A percentile compares a stretch with the other conserved stretches of the same genome.
Conservation (phyloP, 2,329 filamentous ascomycete species). For the Exophiala calicioides region DNA sequence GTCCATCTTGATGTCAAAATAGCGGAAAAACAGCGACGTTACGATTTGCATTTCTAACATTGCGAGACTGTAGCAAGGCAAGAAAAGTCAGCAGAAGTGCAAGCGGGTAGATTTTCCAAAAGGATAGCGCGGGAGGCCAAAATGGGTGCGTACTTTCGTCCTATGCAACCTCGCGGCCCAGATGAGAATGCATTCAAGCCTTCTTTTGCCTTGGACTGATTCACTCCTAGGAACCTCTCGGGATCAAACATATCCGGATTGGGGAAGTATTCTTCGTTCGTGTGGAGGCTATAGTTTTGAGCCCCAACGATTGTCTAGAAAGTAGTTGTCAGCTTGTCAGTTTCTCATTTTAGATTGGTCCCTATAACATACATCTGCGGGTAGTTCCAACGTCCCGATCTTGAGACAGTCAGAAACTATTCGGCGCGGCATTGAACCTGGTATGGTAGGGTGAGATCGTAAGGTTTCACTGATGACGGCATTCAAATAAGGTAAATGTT, state of each 20-base stretch:
- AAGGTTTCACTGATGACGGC: conserved; percentile 4
- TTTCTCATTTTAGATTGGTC: background rate
- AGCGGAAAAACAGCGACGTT: background rate
- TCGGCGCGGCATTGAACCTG: background rate
- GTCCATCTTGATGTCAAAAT: conserved; percentile 1
- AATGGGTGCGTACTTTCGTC: conserved; percentile 4
- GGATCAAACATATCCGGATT: background rate
- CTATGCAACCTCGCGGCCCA: conserved; percentile 6
- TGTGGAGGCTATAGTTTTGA: conserved; percentile 5
- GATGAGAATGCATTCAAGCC: conserved; percentile 3
- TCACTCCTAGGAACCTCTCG: background rate
- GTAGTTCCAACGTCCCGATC: background rate
- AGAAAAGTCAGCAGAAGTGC: background rate
- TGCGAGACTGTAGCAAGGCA: background rate
- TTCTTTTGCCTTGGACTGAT: background rate
- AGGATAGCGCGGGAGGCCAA: background rate
- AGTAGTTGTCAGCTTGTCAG: background rate
- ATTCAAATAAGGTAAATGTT: conserved; percentile 6
- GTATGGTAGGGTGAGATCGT: conserved; percentile 4
- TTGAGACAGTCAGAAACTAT: background rate
- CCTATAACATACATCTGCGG: background rate
- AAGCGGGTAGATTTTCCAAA: no score
- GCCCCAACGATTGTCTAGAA: conserved; percentile 2
- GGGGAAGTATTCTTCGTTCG: background rate
- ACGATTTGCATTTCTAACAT: conserved; percentile 1